Base-by-base conservation (phyloP, 148 eudicot genomes). In the Persicaria maculosa region DNA sequence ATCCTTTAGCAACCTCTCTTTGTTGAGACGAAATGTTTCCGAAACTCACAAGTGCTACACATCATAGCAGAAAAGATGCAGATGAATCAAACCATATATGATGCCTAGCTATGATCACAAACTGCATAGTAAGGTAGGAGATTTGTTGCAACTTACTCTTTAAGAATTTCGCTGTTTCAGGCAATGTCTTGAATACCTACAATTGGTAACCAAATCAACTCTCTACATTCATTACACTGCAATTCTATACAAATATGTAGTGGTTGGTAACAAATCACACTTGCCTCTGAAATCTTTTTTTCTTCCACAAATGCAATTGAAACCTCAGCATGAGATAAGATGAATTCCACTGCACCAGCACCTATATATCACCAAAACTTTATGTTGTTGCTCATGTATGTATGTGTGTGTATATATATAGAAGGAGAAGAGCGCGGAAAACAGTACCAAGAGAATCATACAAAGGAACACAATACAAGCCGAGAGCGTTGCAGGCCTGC, bases 401-500 rank as follows among this genome's bases (percentile, higher is more conserved):
- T 9, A 69, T 20, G 25, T 50, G n/a, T 15, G 11, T 7, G 14
- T 53, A 9, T 31, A 55, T 53, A 3, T 3, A 22, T 57, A 31
- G 40, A 44, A 4, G 16, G 12, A 2, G 55, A 72, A 44, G 6
- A 72, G 1, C 10, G 55, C 6, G 31, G 48, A 74, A 4, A 74
- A 44, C 67, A 86, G 16, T 88, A 92, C 98, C 99, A 68, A 96
- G 83, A 69, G 97, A 85, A 83, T 96, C 99, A 68, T 96, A 96
- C 76, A 96, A 81, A 74, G 99, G 97, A 71, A 96, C 97, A 77
- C 99, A 96, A 44, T 85, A 78, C 77, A 96, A 81, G 72, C 97
- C 97, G 72, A 85, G 87, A 78, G 97, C 99, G 86, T 96, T 96
- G 86, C 97, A 96, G 7, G 99, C 99, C 99, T 95, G 93, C 78